phyloP scores from a whole-genome alignment of 2,329 filamentous ascomycete genomes.

The Lasiodiplodia citricola region DNA sequence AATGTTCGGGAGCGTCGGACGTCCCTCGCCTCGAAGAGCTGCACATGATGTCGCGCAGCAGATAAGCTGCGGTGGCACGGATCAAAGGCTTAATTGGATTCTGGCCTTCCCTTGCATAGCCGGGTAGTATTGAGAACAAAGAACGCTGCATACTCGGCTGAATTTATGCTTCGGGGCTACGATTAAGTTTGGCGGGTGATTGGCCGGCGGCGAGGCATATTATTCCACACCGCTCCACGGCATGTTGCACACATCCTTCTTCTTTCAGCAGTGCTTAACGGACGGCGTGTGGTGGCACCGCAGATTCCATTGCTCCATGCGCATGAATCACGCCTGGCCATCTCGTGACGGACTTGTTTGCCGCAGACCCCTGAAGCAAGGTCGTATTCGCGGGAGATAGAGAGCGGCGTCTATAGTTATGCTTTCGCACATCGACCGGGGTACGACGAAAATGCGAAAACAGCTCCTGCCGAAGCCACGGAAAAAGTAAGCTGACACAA shows the following conservation, averaged over 20 bases:
- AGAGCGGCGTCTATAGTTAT: slow-evolving; percentile 20
- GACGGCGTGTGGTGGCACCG: slow-evolving; percentile 19
- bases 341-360: slow-evolving; percentile 9
- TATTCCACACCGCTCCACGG: slow-evolving; percentile 10
- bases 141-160: slow-evolving; percentile 12
- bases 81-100: slow-evolving; percentile 14
- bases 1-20: neutral
- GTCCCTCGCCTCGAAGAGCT: slow-evolving; percentile 17
- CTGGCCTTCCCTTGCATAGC: slow-evolving; percentile 13
- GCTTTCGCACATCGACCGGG: slow-evolving; percentile 18
- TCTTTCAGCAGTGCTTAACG: slow-evolving; percentile 12
- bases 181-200: slow-evolving; percentile 12
- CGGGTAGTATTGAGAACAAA: slow-evolving; percentile 13
- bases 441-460: slow-evolving; percentile 8
- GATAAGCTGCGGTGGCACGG: slow-evolving; percentile 2
- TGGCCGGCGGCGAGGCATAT: neutral
- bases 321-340: slow-evolving; percentile 20
- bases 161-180: slow-evolving; percentile 23
- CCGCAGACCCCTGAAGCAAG: slow-evolving; percentile 5
- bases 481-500: slow-evolving; percentile 3
- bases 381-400: slow-evolving; percentile 21
- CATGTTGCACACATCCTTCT: slow-evolving; percentile 12
- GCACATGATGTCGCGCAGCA: slow-evolving; percentile 17
- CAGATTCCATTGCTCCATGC: slow-evolving; percentile 16
- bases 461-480: slow-evolving; percentile 11